These are phyloP conservation scores for Yamadazyma spencermartinsiae DNA, from an alignment of 1,139 yeast species.

Conservation along the genomic window DNA sequence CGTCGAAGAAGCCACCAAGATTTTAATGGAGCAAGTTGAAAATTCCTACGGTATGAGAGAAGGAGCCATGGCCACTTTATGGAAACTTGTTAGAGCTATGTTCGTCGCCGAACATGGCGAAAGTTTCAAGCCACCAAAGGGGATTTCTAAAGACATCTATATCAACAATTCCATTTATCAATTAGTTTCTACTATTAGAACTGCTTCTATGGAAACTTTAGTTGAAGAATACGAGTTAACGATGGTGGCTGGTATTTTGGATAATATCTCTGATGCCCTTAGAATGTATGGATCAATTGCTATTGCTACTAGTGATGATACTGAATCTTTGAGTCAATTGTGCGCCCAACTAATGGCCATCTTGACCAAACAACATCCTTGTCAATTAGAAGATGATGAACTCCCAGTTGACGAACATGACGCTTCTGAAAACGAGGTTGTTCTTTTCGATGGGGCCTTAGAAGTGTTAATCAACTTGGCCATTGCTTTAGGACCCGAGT, in stretches of 20 bases:
- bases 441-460: slow-evolving; percentile 79
- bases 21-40: slow-evolving; percentile 70
- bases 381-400: slow-evolving; percentile 64
- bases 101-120: slow-evolving; percentile 56
- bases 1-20: slow-evolving; percentile 68
- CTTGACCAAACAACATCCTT: slow-evolving; percentile 77
- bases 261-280: slow-evolving; percentile 69
- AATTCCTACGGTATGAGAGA: slow-evolving; percentile 92
- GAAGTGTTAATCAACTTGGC: slow-evolving; percentile 83
- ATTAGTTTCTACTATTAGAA: slow-evolving; percentile 67
- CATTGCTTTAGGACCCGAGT: slow-evolving; percentile 71
- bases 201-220: slow-evolving; percentile 60
- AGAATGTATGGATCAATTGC: slow-evolving; percentile 75
- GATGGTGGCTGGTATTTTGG: slow-evolving; percentile 79
- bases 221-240: slow-evolving; percentile 79
- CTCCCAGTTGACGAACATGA: slow-evolving; percentile 62
- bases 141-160: slow-evolving; percentile 66
- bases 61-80: slow-evolving; percentile 77
- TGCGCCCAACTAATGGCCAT: slow-evolving; percentile 71
- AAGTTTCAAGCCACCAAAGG: slow-evolving; percentile 62
- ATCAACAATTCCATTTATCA: slow-evolving; percentile 57
- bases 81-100: slow-evolving; percentile 80
- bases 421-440: slow-evolving; percentile 84
- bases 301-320: slow-evolving; percentile 58
- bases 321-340: slow-evolving; percentile 61